These are phyloP conservation scores for Elsinoe arachidis DNA, from an alignment of 2,329 filamentous ascomycete species.

Conservation along the genomic window DNA sequence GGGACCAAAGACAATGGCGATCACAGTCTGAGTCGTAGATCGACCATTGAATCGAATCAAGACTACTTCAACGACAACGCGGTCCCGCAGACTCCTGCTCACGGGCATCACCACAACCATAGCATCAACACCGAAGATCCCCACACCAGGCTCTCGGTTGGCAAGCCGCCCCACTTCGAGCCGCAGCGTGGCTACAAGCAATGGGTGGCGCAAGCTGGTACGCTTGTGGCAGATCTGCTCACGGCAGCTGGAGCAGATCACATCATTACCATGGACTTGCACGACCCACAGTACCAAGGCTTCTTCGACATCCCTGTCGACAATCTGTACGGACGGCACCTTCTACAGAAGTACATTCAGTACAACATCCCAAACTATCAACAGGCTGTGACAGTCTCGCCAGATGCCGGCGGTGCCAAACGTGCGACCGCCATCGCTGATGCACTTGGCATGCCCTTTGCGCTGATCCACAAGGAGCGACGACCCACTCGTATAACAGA, in stretches of 20 bases:
- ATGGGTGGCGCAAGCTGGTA: conserved; percentile 97
- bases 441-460: conserved; percentile 86
- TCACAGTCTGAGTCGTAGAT: conserved; percentile 14
- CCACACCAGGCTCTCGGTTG: conserved; percentile 40
- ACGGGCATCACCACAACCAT: conserved; percentile 14
- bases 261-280: conserved; percentile 94
- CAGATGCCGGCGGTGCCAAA: conserved; percentile 94
- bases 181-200: conserved; percentile 92
- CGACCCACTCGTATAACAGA: conserved; percentile 81
- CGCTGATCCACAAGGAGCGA: conserved; percentile 96
- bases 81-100: conserved; percentile 13
- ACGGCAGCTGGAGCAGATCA: conserved; percentile 95
- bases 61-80: conserved; percentile 18
- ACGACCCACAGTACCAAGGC: conserved; percentile 93
- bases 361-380: conserved; percentile 76
- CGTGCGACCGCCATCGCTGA: conserved; percentile 92
- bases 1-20: conserved; percentile 10
- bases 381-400: conserved; percentile 86
- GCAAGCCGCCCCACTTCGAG: conserved; percentile 54
- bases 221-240: conserved; percentile 84
- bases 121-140: conserved; percentile 59
- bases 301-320: conserved; percentile 99
- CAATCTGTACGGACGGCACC: conserved; percentile 80
- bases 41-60: conserved; percentile 26
- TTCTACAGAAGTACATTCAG: conserved; percentile 62